Evolutionary conservation across 305 asterid genomes (phyloP), one percentile per base, ranked within the genome.

Genomic region (Fraxinus xanthoxyloides): DNA sequence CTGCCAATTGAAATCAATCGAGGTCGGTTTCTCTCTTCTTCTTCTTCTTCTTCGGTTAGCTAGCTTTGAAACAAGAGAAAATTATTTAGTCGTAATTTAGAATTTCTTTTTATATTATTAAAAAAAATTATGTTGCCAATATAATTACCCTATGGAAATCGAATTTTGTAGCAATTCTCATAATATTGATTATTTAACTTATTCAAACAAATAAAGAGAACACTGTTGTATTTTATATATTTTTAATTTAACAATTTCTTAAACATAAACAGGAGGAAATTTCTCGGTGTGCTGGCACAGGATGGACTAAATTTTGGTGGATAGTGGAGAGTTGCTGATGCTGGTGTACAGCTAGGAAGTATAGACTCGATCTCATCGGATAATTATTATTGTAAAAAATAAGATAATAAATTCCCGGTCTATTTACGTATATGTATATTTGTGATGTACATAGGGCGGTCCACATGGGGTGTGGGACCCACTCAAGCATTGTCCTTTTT

Each of bases 1-100:
- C 43, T 15, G 19, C 72, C 32, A 23, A 19, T 81, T 82, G 19
- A 80, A 67, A 54, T 26, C 72, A 26, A 61, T 43, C 81, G 43
- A 78, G 82, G 82, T 88, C 30, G 0, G 10, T 46, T 7, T 36
- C 46, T 38, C 46, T 38, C 10, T 36, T 6, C 5, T 34, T 0
- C 7, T 35, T 36, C 9, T 10, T 59, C 4, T 17, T 19, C 38
- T 12, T 24, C 36, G 36, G 7, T 32, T 32, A 32, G 36, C 36
- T 31, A 31, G 32, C 32, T 31, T 32, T 32, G 36, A 32, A 32
- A 32, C 35, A 32, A 32, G 31, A 3, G 2, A 30, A 26, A 26
- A 0, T 1, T 0, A 26, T 1, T n/a, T n/a, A n/a, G n/a, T n/a
- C n/a, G n/a, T 1, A 26, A 26, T 1, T 31, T 2, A 0, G 4